Conservation (phyloP, 2,329 filamentous ascomycete genomes). For the Coniosporium tulheliwenetii region DNA sequence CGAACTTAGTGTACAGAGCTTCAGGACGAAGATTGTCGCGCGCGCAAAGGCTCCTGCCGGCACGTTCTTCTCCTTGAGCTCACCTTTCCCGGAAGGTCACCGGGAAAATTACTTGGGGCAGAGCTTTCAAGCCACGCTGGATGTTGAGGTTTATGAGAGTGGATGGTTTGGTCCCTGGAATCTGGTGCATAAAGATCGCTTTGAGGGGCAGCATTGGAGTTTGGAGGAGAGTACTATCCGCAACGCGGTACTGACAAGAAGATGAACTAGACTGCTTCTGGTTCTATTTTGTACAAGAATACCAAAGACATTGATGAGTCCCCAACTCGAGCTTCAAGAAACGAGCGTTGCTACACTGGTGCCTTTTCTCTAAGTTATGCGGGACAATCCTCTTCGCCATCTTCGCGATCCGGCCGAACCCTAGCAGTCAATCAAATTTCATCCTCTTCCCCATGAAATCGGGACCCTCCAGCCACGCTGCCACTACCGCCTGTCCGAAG, state of each 20-base stretch:
- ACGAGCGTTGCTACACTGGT: too few species aligned
- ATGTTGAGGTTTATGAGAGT: slow-evolving; percentile 24
- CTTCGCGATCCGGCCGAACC: too few species aligned
- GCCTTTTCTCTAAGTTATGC: too few species aligned
- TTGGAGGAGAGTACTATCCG: slow-evolving; percentile 32
- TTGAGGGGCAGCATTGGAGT: slow-evolving; percentile 30
- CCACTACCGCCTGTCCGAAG: too few species aligned
- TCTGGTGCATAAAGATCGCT: slow-evolving; percentile 21
- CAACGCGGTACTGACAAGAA: slow-evolving; percentile 20
- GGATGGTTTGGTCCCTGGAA: slow-evolving; percentile 24
- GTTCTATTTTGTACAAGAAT: too few species aligned
- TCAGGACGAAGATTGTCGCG: slow-evolving; percentile 24
- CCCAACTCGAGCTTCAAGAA: too few species aligned
- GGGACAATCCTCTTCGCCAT: too few species aligned
- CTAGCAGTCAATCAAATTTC: too few species aligned
- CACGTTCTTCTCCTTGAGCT: slow-evolving; percentile 28
- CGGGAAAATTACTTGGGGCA: slow-evolving; percentile 26
- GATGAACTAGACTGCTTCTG: slow-evolving; percentile 11
- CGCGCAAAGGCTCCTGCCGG: slow-evolving; percentile 23
- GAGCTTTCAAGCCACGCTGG: slow-evolving; percentile 30
- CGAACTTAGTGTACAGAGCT: slow-evolving; percentile 20
- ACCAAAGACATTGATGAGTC: too few species aligned
- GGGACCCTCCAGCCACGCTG: too few species aligned
- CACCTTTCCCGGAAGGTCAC: slow-evolving; percentile 31
- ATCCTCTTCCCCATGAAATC: too few species aligned